These are phyloP conservation scores for Panicum hallii DNA, from an alignment of 202 grass and related monocot genomes.

Conservation along the genomic window DNA sequence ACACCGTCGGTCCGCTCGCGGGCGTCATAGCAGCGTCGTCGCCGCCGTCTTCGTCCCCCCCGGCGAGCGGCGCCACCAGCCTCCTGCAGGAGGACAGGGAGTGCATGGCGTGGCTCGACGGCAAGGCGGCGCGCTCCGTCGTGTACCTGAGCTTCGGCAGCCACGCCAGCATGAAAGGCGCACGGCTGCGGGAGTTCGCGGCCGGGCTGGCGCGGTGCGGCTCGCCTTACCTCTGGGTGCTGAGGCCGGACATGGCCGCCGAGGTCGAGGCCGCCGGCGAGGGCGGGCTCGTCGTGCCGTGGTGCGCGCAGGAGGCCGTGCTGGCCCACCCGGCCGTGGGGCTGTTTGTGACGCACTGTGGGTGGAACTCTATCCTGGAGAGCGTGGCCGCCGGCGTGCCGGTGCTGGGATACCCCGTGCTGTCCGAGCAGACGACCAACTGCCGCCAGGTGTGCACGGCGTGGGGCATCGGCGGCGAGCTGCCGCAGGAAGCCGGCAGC, in stretches of 20 bases:
- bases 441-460: conserved; percentile 37
- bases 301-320: conserved; percentile 66
- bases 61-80: conserved; percentile 9
- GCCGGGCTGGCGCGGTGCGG: conserved; percentile 58
- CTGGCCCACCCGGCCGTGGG: conserved; percentile 64
- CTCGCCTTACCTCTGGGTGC: conserved; percentile 65
- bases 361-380: conserved; percentile 63
- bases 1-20: conserved; percentile 46
- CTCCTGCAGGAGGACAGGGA: conserved; percentile 45
- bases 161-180: conserved; percentile 46
- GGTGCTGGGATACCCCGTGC: conserved; percentile 46
- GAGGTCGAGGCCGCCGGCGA: conserved; percentile 42
- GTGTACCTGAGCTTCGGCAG: conserved; percentile 69
- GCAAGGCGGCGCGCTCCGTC: conserved; percentile 34
- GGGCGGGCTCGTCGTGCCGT: conserved; percentile 47
- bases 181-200: conserved; percentile 50
- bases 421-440: conserved; percentile 57
- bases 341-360: conserved; percentile 59
- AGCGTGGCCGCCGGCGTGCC: conserved; percentile 41
- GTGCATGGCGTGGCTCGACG: conserved; percentile 62
- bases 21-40: too few relatives aligned
- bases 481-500: neutral
- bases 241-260: conserved; percentile 46
- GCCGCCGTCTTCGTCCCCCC: neutral
- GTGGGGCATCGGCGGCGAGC: conserved; percentile 50